These are phyloP conservation scores for Reticulascus tulasneorum DNA, from an alignment of 2,329 filamentous ascomycete species.

Conservation along the genomic window DNA sequence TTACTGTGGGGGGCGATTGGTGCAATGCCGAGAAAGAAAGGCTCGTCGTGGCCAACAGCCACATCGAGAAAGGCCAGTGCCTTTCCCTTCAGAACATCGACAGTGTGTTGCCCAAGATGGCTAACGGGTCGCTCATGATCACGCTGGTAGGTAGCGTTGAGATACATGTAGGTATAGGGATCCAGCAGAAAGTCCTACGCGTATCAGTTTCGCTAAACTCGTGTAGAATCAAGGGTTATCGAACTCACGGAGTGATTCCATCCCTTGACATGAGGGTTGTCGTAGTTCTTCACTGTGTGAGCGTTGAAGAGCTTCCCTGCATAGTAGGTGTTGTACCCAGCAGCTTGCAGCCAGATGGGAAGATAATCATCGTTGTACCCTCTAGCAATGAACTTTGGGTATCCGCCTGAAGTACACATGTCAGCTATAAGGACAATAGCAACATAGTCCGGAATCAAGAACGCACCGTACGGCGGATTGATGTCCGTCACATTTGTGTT, in stretches of 20 bases:
- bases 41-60: slow-evolving; percentile 46
- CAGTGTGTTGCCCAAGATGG: slow-evolving; percentile 37
- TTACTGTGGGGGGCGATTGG: slow-evolving; percentile 35
- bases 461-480: slow-evolving; percentile 48
- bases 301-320: slow-evolving; percentile 53
- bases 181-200: slow-evolving; percentile 55
- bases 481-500: slow-evolving; percentile 60
- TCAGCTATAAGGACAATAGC: too few relatives aligned
- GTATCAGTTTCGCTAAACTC: neutral
- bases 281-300: slow-evolving; percentile 44
- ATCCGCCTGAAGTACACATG: slow-evolving; percentile 24
- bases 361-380: slow-evolving; percentile 48
- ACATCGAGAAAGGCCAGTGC: slow-evolving; percentile 59
- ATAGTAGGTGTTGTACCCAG: slow-evolving; percentile 50
- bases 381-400: slow-evolving; percentile 46
- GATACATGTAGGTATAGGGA: slow-evolving; percentile 64
- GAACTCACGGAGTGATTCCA: slow-evolving; percentile 48
- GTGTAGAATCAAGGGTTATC: too few relatives aligned
- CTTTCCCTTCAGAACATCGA: slow-evolving; percentile 57
- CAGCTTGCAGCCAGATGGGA: slow-evolving; percentile 46
- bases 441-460: slow-evolving; percentile 46
- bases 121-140: slow-evolving; percentile 44
- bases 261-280: slow-evolving; percentile 47
- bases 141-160: slow-evolving; percentile 60
- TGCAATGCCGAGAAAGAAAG: slow-evolving; percentile 55